Base-by-base conservation (phyloP, 202 grass and related monocot genomes). In the Cymbopogon flexuosus region DNA sequence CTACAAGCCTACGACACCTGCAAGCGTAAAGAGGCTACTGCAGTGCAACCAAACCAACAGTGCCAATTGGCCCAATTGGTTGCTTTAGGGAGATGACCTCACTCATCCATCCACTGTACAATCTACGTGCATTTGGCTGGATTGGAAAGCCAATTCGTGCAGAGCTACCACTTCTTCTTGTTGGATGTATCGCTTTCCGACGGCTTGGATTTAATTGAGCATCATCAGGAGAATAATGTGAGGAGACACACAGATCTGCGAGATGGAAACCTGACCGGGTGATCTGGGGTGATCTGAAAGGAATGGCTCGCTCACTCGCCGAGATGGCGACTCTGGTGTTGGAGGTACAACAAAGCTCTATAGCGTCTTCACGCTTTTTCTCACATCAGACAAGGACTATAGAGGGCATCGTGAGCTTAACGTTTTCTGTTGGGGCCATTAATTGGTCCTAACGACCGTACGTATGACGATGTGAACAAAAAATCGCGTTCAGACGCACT, bases 281-380 rank as follows among this genome's bases (percentile, higher is more conserved):
- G 73, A 75, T 36, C 1, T 16, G 64, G 16, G 79, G 27, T 37
- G 73, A 75, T 36, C 1, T 16, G 64, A 80, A 76, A 76, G 34
- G 70, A 84, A 81, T 66, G 74, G 59, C 73, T 67, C 74, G 16
- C 73, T 83, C 73, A 16, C 85, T 37, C 22, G 37, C 62, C 30
- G 23, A 45, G 75, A 75, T 34, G 24, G 76, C 18, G 69, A 54
- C 46, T 8, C 65, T 31, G 34, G 52, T 51, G 75, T 21, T 3
- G 71, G 61, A 1, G 35, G 49, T 2, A 19, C 3, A 8, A 19
- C 3, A 79, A 73, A 73, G 24, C 21, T 31, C 16, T 70, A 58
- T 62, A 33, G 30, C 3, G 5, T 24, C 4, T 54, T 27, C 22
- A 3, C 11, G 33, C 68, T 40, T 35, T 65, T 31, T 65, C 15